Base-by-base conservation (phyloP, 371 early-diverging fungal genomes). In the Umbelopsis sp. region DNA sequence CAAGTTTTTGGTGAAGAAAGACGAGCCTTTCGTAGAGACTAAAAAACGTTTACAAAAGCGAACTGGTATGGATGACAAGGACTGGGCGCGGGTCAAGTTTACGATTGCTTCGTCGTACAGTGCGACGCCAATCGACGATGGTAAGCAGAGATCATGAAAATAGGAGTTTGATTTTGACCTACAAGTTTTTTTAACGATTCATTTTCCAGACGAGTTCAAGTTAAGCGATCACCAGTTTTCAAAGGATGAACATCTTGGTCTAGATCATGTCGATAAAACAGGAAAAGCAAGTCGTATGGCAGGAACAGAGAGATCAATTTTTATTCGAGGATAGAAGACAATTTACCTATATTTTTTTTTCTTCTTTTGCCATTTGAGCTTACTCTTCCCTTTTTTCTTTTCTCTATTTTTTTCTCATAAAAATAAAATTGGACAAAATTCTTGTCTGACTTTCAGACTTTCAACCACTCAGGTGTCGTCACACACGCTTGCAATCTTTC, bases 51-150 rank as follows among this genome's bases (percentile, higher is more conserved):
- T 98, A 65, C 89, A 87, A 66, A 77, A 74, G 64, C 77, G 91
- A 68, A 83, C 93, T 38, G 94, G 94, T 0, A 80, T 94, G 79
- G 83, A 76, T 69, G 96, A 96, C 69, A 96, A 94, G 81, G 98
- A 97, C 44, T 92, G 93, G 78, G 82, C 82, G 35, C 95, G 93
- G 74, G 86, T 93, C 66, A 93, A 89, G 71, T 74, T 91, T 62
- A 80, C 78, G 44, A 74, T 87, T 67, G 84, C 89, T 7, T 65
- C 74, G 9, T 53, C 70, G 48, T 71, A 73, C 18, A 68, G 67
- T 67, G 70, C 78, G 10, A 77, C 76, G 32, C 76, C 80, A 2
- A 75, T 87, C 32, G 80, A 74, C 45, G 88, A 87, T 66, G 84
- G 81, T 80, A 79, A 74, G 72, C 18, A 64, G 37, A 41, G 46